Conservation (phyloP, 2,329 filamentous ascomycete genomes). For the Calonectria multiphialidica region DNA sequence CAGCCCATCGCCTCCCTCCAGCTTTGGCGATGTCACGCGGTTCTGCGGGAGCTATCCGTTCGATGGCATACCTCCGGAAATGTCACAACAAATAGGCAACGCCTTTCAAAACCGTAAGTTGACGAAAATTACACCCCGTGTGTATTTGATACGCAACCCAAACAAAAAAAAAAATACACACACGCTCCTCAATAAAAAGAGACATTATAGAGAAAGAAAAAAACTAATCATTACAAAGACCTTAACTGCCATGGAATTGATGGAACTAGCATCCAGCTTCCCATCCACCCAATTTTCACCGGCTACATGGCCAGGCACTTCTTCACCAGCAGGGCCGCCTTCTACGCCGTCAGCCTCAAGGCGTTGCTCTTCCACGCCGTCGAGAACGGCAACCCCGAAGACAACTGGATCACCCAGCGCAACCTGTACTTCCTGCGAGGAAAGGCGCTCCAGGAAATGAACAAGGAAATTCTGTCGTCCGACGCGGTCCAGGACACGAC, state of each 20-base stretch:
- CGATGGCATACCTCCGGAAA: constrained; percentile 11
- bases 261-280: neutral
- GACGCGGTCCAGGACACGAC: neutral
- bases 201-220: neutral
- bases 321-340: constrained; percentile 15
- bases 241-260: constrained; percentile 10
- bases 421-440: constrained; percentile 13
- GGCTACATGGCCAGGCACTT: constrained; percentile 11
- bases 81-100: constrained; percentile 3
- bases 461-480: constrained; percentile 4
- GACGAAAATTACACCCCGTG: neutral
- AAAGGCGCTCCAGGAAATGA: constrained; percentile 10
- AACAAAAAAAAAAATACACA: neutral
- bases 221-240: neutral
- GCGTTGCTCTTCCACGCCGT: constrained; percentile 9
- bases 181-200: neutral
- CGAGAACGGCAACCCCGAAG: neutral
- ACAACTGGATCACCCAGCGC: constrained; percentile 1
- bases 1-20: neutral
- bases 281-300: constrained; percentile 12
- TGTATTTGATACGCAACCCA: neutral
- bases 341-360: constrained; percentile 14
- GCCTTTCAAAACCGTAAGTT: constrained; percentile 12
- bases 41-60: constrained; percentile 13
- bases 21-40: neutral